Conservation (phyloP, 2,329 filamentous ascomycete genomes). For the Plectosphaerella cucumerina region DNA sequence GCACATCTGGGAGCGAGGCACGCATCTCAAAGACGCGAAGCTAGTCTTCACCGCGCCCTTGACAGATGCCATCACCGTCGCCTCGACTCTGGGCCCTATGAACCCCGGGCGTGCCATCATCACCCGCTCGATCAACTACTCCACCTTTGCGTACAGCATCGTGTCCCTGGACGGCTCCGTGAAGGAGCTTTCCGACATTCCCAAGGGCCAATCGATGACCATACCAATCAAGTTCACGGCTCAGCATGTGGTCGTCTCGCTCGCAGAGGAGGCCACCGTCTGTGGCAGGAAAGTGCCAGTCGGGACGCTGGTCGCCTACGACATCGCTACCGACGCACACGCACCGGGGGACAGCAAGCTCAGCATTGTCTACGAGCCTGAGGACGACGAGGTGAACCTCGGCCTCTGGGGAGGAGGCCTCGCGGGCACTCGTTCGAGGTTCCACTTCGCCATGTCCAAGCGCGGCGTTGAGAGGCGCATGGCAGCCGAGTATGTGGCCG, state of each 20-base stretch:
- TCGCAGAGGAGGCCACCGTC: not conserved
- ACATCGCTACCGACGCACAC: not conserved
- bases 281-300: not conserved
- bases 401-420: not conserved
- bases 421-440: not conserved
- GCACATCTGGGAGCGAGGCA: slow-evolving; percentile 2
- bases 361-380: not conserved
- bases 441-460: not conserved
- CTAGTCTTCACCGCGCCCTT: not conserved
- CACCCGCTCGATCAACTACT: not conserved
- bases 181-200: not conserved
- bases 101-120: not conserved
- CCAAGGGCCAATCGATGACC: not conserved
- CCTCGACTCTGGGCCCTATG: not conserved
- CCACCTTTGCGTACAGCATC: not conserved
- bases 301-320: not conserved
- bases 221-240: not conserved
- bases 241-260: slow-evolving; percentile 10
- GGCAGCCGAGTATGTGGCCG: not conserved
- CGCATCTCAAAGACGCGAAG: not conserved
- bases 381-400: not conserved
- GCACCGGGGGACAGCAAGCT: not conserved
- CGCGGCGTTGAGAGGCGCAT: not conserved
- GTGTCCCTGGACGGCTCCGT: not conserved
- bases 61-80: not conserved